Evolutionary conservation across 2,329 filamentous ascomycete genomes (phyloP).

Genomic region (Beauveria sp.): DNA sequence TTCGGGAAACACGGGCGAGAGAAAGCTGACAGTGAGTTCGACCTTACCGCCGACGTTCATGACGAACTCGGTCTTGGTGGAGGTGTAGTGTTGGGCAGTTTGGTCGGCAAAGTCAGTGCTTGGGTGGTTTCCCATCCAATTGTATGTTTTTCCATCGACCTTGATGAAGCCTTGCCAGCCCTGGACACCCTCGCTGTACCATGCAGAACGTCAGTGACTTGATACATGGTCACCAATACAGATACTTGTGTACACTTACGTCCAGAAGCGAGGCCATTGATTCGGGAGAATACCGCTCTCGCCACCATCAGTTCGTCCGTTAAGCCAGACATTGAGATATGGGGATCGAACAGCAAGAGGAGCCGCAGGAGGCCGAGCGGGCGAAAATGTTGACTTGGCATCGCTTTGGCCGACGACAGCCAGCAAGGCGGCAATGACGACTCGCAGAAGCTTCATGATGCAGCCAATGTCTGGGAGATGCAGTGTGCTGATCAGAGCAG

Average conservation of each 20-base stretch:
- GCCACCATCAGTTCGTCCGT: slow-evolving; percentile 51
- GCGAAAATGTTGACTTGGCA: slow-evolving; percentile 49
- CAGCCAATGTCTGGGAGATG: not conserved
- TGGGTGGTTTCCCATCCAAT: slow-evolving; percentile 57
- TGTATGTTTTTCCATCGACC: slow-evolving; percentile 56
- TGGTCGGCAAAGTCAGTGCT: slow-evolving; percentile 48
- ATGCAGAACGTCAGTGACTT: not conserved
- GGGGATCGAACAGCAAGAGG: slow-evolving; percentile 69
- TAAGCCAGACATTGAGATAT: slow-evolving; percentile 65
- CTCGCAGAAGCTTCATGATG: slow-evolving; percentile 9
- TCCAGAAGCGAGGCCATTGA: slow-evolving; percentile 62
- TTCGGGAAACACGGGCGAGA: slow-evolving; percentile 60
- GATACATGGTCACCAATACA: too few relatives aligned
- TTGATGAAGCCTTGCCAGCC: slow-evolving; percentile 64
- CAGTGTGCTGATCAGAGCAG: not conserved
- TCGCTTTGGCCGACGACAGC: slow-evolving; percentile 20
- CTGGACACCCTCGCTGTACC: slow-evolving; percentile 39
- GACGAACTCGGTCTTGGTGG: slow-evolving; percentile 62
- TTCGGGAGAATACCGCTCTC: slow-evolving; percentile 62
- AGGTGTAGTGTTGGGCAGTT: slow-evolving; percentile 59
- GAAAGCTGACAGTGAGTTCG: slow-evolving; percentile 59
- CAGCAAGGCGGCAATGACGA: slow-evolving; percentile 20
- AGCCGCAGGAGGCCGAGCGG: slow-evolving; percentile 58
- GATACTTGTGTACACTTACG: slow-evolving; percentile 34
- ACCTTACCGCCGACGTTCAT: slow-evolving; percentile 56